phyloP scores from a whole-genome alignment of 495 filamentous ascomycete genomes.

The Neurospora africana region DNA sequence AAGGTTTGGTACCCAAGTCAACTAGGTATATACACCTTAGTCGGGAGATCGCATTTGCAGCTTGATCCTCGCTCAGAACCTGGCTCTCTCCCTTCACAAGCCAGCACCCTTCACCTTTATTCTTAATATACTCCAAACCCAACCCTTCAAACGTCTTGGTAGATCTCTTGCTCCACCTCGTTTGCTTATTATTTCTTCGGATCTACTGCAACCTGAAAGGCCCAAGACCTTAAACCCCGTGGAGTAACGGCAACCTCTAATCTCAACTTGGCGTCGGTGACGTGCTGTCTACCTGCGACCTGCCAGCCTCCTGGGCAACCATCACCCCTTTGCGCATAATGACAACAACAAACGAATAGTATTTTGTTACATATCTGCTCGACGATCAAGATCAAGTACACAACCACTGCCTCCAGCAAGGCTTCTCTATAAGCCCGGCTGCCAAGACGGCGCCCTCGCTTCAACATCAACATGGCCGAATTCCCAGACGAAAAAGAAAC shows the following conservation, averaged over 20 bases:
- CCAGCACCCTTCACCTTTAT: not conserved
- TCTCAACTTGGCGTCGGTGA: not conserved
- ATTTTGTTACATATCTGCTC: not conserved
- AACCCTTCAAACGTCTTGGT: not conserved
- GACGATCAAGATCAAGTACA: not conserved
- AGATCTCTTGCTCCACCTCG: not conserved
- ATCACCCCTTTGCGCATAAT: not conserved
- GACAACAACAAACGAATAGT: not conserved
- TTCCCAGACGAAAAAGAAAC: slow-evolving; percentile 3
- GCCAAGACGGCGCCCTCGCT: not conserved
- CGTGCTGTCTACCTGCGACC: not conserved
- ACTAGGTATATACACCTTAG: not conserved
- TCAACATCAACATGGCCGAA: not conserved
- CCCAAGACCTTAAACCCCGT: not conserved
- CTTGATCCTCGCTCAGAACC: not conserved
- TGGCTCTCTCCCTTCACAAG: not conserved
- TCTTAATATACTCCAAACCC: not conserved
- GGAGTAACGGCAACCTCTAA: not conserved
- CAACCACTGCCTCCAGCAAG: not conserved
- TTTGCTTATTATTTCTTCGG: not conserved
- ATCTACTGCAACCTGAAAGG: not conserved
- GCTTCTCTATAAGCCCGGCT: not conserved
- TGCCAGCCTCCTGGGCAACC: not conserved
- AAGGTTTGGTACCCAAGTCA: not conserved
- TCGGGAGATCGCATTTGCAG: not conserved